phyloP scores from a whole-genome alignment of 2,329 filamentous ascomycete species.

The Fusarium bulbicola region DNA sequence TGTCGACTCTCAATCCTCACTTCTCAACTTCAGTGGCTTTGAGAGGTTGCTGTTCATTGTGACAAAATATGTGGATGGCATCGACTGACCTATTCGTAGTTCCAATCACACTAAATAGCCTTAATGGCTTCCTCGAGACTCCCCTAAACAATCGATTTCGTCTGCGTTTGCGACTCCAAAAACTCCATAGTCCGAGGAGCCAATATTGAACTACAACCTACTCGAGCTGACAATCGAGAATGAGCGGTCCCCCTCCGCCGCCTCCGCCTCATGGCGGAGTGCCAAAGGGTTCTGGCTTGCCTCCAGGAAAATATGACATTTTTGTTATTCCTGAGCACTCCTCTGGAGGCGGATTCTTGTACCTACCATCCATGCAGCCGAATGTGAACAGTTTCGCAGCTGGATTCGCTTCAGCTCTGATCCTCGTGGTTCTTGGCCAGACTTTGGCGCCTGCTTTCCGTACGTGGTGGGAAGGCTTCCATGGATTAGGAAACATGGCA shows the following conservation, averaged over 20 bases:
- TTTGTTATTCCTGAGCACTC: conserved; percentile 96
- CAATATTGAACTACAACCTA: conserved; percentile 14
- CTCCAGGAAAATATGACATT: conserved; percentile 93
- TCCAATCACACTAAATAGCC: conserved; percentile 16
- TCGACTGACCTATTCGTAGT: conserved; percentile 31
- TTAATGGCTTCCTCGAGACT: conserved; percentile 46
- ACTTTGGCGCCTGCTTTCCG: conserved; percentile 77
- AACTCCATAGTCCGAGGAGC: conserved; percentile 16
- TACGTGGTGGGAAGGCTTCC: conserved; percentile 76
- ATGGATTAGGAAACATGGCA: conserved; percentile 76
- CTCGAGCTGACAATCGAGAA: conserved; percentile 43
- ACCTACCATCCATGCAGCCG: conserved; percentile 88
- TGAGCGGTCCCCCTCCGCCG: conserved; percentile 77
- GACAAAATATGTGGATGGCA: background rate
- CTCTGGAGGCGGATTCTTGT: conserved; percentile 87
- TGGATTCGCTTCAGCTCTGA: conserved; percentile 80
- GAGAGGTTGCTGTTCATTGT: background rate
- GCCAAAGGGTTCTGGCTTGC: conserved; percentile 76
- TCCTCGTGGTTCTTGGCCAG: conserved; percentile 77
- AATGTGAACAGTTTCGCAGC: conserved; percentile 92
- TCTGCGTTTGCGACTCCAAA: conserved; percentile 21
- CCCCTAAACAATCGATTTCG: conserved; percentile 39
- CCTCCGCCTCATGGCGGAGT: conserved; percentile 87
- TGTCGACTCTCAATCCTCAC: conserved; percentile 1
- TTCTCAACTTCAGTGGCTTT: background rate